These are phyloP conservation scores for Erodium moschatum DNA, from an alignment of 441 rosid genomes.

Conservation along the genomic window DNA sequence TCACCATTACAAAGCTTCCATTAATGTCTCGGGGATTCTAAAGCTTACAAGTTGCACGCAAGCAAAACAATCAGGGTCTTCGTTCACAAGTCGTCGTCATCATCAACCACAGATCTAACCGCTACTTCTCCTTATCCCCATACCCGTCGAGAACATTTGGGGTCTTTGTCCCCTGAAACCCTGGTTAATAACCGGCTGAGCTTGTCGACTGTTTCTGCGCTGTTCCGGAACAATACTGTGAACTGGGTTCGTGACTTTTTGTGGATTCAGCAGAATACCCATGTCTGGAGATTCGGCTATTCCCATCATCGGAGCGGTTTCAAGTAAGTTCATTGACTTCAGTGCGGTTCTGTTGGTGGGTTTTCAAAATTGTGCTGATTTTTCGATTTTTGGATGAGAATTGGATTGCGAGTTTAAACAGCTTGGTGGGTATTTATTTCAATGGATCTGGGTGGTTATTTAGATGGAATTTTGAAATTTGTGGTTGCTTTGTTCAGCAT, in stretches of 20 bases:
- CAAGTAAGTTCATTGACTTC: conserved; percentile 32
- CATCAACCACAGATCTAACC: conserved; percentile 35
- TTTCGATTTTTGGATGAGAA: not conserved
- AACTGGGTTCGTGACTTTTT: conserved; percentile 17
- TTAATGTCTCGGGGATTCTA: not conserved
- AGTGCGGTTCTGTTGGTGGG: not conserved
- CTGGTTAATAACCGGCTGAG: not conserved
- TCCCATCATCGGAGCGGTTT: conserved; percentile 28
- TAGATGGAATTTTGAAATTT: not conserved
- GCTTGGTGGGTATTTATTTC: not conserved
- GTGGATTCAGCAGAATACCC: conserved; percentile 22
- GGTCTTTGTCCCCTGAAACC: conserved; percentile 15
- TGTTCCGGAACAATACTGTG: not conserved
- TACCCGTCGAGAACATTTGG: not conserved
- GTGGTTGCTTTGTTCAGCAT: not conserved
- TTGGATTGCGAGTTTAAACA: conserved; percentile 9
- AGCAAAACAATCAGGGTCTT: conserved; percentile 16
- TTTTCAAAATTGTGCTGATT: conserved; percentile 1
- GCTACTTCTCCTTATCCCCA: conserved; percentile 5
- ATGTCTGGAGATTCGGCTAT: conserved; percentile 38
- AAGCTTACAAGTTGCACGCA: not conserved
- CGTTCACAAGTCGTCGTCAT: conserved; percentile 42
- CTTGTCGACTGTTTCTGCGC: conserved; percentile 8
- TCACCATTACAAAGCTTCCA: not conserved
- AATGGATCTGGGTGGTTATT: conserved; percentile 21